Conservation (phyloP, 2,329 filamentous ascomycete genomes). For the Macroventuria anomochaeta region DNA sequence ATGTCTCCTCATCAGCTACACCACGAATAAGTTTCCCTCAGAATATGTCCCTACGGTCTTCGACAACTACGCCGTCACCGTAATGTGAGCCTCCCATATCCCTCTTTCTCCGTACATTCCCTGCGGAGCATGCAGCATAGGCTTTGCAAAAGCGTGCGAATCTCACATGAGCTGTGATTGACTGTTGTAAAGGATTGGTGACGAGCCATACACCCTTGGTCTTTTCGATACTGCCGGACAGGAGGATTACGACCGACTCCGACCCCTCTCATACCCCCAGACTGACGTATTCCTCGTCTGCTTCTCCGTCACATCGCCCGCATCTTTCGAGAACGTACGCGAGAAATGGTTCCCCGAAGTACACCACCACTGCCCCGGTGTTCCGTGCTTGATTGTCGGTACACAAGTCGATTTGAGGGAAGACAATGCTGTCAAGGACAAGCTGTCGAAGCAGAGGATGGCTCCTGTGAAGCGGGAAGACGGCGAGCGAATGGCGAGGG, state of each 20-base stretch:
- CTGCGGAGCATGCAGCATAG: not conserved
- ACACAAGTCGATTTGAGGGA: constrained; percentile 97
- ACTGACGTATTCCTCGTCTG: constrained; percentile 99
- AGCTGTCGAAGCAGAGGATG: constrained; percentile 97
- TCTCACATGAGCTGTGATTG: constrained; percentile 25
- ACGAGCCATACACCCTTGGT: constrained; percentile 96
- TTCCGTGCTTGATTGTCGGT: constrained; percentile 96
- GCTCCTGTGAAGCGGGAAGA: constrained; percentile 88
- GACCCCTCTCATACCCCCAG: constrained; percentile 95
- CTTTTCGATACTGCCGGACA: constrained; percentile 98
- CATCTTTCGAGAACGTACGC: constrained; percentile 98
- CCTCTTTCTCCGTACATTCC: not conserved
- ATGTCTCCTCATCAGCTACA: constrained; percentile 98
- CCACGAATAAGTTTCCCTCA: constrained; percentile 98
- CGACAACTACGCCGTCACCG: constrained; percentile 99
- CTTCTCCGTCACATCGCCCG: constrained; percentile 96
- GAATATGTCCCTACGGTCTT: constrained; percentile 99
- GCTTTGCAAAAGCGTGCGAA: not conserved
- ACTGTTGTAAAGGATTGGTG: constrained; percentile 79
- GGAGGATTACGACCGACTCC: constrained; percentile 98
- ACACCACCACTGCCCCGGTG: constrained; percentile 96
- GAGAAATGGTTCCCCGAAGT: constrained; percentile 99
- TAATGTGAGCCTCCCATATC: constrained; percentile 75
- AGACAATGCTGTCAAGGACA: constrained; percentile 84
- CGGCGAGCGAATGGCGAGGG: constrained; percentile 94